Evolutionary conservation across 805 yeast species (phyloP), one percentile per base, ranked within the genome.

Genomic region (Myxozyma neglecta): DNA sequence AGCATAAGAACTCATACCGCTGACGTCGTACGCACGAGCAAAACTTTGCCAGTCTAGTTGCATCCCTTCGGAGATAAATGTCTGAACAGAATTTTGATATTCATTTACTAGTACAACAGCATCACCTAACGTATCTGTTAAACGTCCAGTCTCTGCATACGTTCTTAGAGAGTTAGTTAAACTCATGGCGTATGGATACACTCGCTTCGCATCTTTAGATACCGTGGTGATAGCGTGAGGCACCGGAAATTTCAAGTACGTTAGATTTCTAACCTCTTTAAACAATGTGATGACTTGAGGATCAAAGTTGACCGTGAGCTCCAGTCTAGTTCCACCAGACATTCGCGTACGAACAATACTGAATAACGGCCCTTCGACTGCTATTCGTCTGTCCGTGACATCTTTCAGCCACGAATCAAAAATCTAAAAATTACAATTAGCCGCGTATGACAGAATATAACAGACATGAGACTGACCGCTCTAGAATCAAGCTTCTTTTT

Each of bases 151-250:
- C 1, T 71, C 64, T 53, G 76, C 70, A 55, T 85, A 75, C 1
- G 79, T 73, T 7, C 71, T 70, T 2, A 87, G 55, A 7, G 83
- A 79, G 60, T 88, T 92, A 5, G 74, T 71, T 7, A 90, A 63
- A 9, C 80, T 75, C 3, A 80, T 74, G 0, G 88, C 86, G 64
- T 80, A 79, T 0, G 92, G 90, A 54, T 84, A 80, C 0, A 87
- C 69, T 36, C 78, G 74, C 58, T 81, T 77, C 1, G 85, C 76
- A 36, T 78, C 80, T 48, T 83, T 78, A 0, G 89, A 78, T 34
- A 76, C 78, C 1, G 80, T 69, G 13, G 76, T 64, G 1, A 88
- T 62, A 5, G 77, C 68, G 32, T 81, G 81, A 0, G 96, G 93
- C 0, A 90, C 73, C 8, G 80, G 81, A 68, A 79, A 83, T 0